Base-by-base conservation (phyloP, 176 grass and related monocot species). In the Urochloa ruziziensis region DNA sequence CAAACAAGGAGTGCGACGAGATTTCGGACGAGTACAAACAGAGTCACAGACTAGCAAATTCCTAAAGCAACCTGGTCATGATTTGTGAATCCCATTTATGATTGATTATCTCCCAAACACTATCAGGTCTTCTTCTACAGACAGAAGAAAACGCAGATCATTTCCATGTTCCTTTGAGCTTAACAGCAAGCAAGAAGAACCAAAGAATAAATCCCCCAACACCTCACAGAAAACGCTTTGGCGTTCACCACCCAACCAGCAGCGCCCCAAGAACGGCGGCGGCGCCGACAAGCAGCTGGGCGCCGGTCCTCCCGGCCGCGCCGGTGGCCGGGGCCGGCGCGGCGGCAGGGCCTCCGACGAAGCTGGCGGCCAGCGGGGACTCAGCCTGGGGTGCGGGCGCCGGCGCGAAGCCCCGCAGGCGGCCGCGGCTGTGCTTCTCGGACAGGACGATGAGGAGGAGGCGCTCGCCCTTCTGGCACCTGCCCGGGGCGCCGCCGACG, bases 381-480 rank as follows among this genome's bases (percentile, higher is more conserved):
- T 37, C 36, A 37, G 49, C 49, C 1, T 17, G 49, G n/a, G n/a
- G n/a, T n/a, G n/a, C n/a, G n/a, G n/a, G n/a, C 17, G 21, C 49
- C 28, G 32, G 62, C 4, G 62, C 32, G 4, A 52, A 48, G 3
- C 29, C 19, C 7, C 63, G 24, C 10, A 18, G 32, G 81, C 34
- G 77, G 24, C 40, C 67, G 11, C 33, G 57, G 5, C 72, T 48
- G 65, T 93, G 91, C 29, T 66, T 91, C 57, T 93, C 88, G 33
- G 88, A 94, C 72, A 94, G 53, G 42, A 91, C 91, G 82, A 88
- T 40, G 71, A 94, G 73, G 57, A 80, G 28, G 72, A 94, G 48
- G 62, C 80, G 85, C 66, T 93, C 72, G 29, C 88, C 91, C 81
- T 88, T 91, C 35, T 78, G 70, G 82, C 91, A 94, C 72, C 40